phyloP scores from a whole-genome alignment of 805 yeast species.

The Novakomyces olei region DNA sequence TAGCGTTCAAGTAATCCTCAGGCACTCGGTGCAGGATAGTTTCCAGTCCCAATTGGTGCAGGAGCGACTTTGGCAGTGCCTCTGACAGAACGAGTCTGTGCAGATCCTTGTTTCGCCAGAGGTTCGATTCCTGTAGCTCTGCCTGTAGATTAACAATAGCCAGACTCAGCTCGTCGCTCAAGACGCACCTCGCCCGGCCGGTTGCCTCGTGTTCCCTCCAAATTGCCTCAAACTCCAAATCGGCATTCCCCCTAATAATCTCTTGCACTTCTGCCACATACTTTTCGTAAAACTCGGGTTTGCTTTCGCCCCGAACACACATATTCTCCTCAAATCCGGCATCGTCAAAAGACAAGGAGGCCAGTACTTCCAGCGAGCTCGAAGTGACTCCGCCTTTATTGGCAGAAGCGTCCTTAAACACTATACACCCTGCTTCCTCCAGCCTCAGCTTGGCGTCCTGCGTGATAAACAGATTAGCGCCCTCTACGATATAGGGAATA shows the following conservation, averaged over 20 bases:
- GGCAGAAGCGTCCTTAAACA: slow-evolving; percentile 90
- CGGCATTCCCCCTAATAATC: slow-evolving; percentile 55
- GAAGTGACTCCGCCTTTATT: slow-evolving; percentile 98
- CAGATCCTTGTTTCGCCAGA: slow-evolving; percentile 67
- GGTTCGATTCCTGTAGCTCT: slow-evolving; percentile 44
- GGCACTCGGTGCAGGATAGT: slow-evolving; percentile 60
- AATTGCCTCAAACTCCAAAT: slow-evolving; percentile 62
- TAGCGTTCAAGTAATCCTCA: slow-evolving; percentile 62
- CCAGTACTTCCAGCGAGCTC: slow-evolving; percentile 82
- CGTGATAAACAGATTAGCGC: slow-evolving; percentile 88
- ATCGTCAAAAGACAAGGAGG: slow-evolving; percentile 80
- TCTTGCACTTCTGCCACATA: slow-evolving; percentile 71
- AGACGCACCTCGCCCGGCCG: slow-evolving; percentile 33
- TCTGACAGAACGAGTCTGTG: slow-evolving; percentile 54
- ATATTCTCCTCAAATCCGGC: slow-evolving; percentile 55
- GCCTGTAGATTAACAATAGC: slow-evolving; percentile 72
- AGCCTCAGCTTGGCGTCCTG: slow-evolving; percentile 76
- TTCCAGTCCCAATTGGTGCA: slow-evolving; percentile 38
- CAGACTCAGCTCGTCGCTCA: slow-evolving; percentile 64
- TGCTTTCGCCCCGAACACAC: slow-evolving; percentile 36
- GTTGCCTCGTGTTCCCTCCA: slow-evolving; percentile 54
- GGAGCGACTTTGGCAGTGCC: slow-evolving; percentile 56
- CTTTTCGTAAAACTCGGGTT: slow-evolving; percentile 55
- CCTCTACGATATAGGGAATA: slow-evolving; percentile 83
- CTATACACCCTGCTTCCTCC: slow-evolving; percentile 67